A percentile compares a stretch with the other conserved stretches of the same genome.
These are phyloP conservation scores for Lachnellula subtilissima DNA, from an alignment of 2,329 filamentous ascomycete species.

Conservation along the genomic window DNA sequence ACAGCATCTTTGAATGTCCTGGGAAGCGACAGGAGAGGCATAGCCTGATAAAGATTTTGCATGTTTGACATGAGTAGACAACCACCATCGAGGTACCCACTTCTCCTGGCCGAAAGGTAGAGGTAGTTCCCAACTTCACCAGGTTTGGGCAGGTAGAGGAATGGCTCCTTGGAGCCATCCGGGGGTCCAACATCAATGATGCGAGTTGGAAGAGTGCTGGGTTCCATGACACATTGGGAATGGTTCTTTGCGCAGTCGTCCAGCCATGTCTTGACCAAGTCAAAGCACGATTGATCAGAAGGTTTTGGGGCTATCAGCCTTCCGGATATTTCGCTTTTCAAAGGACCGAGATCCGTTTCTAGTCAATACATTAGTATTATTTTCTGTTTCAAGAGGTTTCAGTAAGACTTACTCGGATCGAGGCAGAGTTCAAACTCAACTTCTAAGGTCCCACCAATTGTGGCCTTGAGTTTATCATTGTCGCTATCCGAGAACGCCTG, in stretches of 20 bases:
- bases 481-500: background rate
- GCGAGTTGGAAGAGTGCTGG: background rate
- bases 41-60: background rate
- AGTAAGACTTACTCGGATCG: background rate
- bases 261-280: background rate
- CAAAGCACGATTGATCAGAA: background rate
- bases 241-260: background rate
- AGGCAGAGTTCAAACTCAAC: background rate
- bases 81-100: background rate
- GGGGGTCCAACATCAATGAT: background rate
- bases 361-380: background rate
- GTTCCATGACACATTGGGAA: background rate
- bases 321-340: background rate
- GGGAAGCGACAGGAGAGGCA: conserved; percentile 13
- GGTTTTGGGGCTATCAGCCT: background rate
- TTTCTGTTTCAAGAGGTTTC: background rate
- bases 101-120: background rate
- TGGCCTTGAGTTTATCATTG: background rate
- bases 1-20: conserved; percentile 16
- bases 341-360: background rate
- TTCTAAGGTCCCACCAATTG: background rate
- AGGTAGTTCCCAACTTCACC: background rate
- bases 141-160: background rate
- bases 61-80: background rate
- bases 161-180: background rate